phyloP scores from a whole-genome alignment of 139 green algal species.

The Tetraselmis striata region DNA sequence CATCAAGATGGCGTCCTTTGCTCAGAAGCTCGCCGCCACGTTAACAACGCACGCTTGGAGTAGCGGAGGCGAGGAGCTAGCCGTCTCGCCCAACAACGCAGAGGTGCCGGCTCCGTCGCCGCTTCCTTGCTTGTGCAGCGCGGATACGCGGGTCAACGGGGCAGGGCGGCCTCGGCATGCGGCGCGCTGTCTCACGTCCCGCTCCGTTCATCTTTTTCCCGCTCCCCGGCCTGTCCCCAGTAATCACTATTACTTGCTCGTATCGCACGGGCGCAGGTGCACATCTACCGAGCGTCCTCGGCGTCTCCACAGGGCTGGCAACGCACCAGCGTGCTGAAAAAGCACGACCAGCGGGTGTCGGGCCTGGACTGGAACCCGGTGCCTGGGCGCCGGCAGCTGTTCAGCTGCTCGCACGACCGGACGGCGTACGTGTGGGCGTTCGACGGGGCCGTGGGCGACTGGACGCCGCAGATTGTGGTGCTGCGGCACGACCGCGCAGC shows the following conservation, averaged over 20 bases:
- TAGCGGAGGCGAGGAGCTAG: not conserved
- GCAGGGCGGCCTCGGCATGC: too few relatives aligned
- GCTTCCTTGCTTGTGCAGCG: too few relatives aligned
- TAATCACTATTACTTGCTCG: too few relatives aligned
- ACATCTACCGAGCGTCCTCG: not conserved
- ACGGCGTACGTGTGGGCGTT: conserved; percentile 22
- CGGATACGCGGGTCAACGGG: too few relatives aligned
- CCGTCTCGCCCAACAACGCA: not conserved
- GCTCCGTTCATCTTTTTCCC: too few relatives aligned
- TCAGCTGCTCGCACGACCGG: conserved; percentile 27
- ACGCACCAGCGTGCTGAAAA: not conserved
- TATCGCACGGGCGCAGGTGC: too few relatives aligned
- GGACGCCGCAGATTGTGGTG: conserved; percentile 24
- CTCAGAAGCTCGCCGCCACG: not conserved
- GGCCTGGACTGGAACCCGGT: conserved; percentile 19
- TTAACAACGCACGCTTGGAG: not conserved
- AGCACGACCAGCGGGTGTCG: conserved; percentile 28
- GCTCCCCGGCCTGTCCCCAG: too few relatives aligned
- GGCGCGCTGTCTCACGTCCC: too few relatives aligned
- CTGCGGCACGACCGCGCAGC: conserved; percentile 18
- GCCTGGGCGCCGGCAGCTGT: conserved; percentile 2
- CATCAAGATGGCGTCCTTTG: not conserved
- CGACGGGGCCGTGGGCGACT: not conserved
- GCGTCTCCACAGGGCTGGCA: not conserved
- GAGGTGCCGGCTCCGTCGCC: too few relatives aligned